Evolutionary conservation across 1,284 basidiomycete genomes (phyloP).

Genomic region (Heterobasidion annosum): DNA sequence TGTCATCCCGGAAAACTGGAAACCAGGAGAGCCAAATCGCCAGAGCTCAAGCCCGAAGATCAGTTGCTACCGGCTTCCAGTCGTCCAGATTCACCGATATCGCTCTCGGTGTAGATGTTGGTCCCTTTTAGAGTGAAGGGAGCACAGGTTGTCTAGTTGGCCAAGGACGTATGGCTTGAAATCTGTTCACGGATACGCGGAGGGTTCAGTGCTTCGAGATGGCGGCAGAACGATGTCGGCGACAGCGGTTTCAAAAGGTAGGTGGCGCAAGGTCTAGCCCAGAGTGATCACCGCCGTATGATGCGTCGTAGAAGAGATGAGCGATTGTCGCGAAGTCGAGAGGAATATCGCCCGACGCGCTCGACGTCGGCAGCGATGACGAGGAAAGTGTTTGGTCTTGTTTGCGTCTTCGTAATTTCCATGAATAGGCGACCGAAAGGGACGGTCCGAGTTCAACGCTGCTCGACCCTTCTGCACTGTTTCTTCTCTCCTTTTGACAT

Average conservation of each 20-base stretch:
- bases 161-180: too few relatives aligned
- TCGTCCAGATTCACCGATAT: background rate
- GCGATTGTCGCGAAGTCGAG: background rate
- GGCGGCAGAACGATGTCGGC: too few relatives aligned
- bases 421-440: background rate
- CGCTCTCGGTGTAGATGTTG: background rate
- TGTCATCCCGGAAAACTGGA: conserved; percentile 39
- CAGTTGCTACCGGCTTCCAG: background rate
- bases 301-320: background rate
- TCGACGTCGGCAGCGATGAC: conserved; percentile 19
- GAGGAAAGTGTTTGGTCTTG: conserved; percentile 13
- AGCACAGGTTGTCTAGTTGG: background rate
- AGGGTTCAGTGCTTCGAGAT: too few relatives aligned
- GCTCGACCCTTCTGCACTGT: too few relatives aligned
- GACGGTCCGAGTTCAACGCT: too few relatives aligned
- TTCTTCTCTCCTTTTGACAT: too few relatives aligned
- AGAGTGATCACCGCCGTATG: too few relatives aligned
- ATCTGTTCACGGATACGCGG: too few relatives aligned
- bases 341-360: conserved; percentile 8
- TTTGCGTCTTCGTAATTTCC: conserved; percentile 7
- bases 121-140: background rate
- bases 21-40: background rate
- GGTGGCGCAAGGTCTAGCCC: too few relatives aligned
- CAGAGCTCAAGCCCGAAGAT: background rate
- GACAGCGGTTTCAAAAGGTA: too few relatives aligned